phyloP scores from a whole-genome alignment of 2,329 filamentous ascomycete genomes.

The Microsporum ferrugineum region DNA sequence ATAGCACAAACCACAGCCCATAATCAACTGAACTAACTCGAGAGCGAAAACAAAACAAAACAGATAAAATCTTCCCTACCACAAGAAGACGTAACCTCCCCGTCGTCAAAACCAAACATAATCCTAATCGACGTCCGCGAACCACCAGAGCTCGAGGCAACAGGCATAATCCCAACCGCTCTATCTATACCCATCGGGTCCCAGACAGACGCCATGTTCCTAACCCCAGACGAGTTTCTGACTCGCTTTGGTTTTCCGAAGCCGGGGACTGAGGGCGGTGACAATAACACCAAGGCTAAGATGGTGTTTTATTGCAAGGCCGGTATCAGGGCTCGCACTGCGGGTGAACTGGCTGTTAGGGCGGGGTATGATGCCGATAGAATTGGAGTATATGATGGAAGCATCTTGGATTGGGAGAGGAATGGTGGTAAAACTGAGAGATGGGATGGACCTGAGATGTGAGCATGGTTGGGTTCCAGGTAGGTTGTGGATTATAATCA shows the following conservation, averaged over 20 bases:
- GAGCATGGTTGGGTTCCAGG: not conserved
- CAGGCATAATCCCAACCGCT: slow-evolving; percentile 59
- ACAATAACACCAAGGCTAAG: slow-evolving; percentile 20
- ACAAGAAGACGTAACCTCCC: slow-evolving; percentile 13
- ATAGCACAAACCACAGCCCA: not conserved
- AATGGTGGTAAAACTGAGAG: slow-evolving; percentile 54
- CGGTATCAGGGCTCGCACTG: slow-evolving; percentile 68
- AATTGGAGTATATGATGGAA: slow-evolving; percentile 40
- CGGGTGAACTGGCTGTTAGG: slow-evolving; percentile 63
- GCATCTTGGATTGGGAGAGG: slow-evolving; percentile 63
- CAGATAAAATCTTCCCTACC: slow-evolving; percentile 30
- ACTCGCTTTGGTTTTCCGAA: slow-evolving; percentile 69
- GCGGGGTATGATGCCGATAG: slow-evolving; percentile 62
- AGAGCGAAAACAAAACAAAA: not conserved
- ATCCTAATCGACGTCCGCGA: slow-evolving; percentile 40
- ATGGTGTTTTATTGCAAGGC: slow-evolving; percentile 89
- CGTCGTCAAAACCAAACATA: slow-evolving; percentile 20
- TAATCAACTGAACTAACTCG: slow-evolving; percentile 1
- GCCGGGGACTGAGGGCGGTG: slow-evolving; percentile 39
- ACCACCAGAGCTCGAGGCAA: slow-evolving; percentile 34
- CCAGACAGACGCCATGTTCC: slow-evolving; percentile 66
- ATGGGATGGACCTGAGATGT: slow-evolving; percentile 25
- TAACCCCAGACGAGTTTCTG: slow-evolving; percentile 66
- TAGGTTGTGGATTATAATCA: not conserved
- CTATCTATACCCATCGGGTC: slow-evolving; percentile 72